Evolutionary conservation across 2,329 filamentous ascomycete genomes (phyloP).

Genomic region (Monosporascus sp.): DNA sequence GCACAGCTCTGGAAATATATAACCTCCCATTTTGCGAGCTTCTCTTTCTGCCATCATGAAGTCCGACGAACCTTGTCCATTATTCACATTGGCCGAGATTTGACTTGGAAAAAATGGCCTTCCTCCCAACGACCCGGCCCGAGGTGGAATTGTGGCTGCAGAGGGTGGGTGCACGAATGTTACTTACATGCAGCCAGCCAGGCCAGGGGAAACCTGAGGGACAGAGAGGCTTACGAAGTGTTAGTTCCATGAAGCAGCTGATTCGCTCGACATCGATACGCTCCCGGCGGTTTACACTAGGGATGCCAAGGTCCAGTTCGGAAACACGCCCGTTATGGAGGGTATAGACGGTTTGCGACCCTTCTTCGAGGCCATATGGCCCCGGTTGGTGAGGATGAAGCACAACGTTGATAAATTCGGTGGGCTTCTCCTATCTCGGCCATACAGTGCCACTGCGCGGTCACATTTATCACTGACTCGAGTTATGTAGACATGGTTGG

Average conservation of each 20-base stretch:
- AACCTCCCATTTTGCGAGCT: no score
- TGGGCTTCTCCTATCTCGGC: conserved; percentile 1
- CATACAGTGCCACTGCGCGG: background rate
- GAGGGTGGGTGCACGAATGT: background rate
- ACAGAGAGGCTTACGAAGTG: background rate
- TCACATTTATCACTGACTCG: no score
- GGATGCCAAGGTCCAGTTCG: conserved; percentile 14
- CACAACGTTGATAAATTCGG: conserved; percentile 15
- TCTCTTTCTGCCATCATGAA: no score
- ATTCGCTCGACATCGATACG: conserved; percentile 12
- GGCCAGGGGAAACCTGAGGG: background rate
- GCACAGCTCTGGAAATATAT: no score
- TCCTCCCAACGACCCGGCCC: background rate
- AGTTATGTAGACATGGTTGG: conserved; percentile 9
- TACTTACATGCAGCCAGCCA: background rate
- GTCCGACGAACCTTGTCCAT: background rate
- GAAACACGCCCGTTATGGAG: conserved; percentile 12
- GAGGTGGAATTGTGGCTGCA: background rate
- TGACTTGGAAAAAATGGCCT: background rate
- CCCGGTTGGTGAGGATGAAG: conserved; percentile 13
- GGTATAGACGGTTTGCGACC: conserved; percentile 11
- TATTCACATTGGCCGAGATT: background rate
- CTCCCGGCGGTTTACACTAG: conserved; percentile 11
- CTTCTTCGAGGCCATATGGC: conserved; percentile 10
- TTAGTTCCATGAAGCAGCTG: conserved; percentile 13